Evolutionary conservation across 2,329 filamentous ascomycete genomes (phyloP), one percentile per base, ranked within the genome.

Genomic region (Fusarium devonianum): DNA sequence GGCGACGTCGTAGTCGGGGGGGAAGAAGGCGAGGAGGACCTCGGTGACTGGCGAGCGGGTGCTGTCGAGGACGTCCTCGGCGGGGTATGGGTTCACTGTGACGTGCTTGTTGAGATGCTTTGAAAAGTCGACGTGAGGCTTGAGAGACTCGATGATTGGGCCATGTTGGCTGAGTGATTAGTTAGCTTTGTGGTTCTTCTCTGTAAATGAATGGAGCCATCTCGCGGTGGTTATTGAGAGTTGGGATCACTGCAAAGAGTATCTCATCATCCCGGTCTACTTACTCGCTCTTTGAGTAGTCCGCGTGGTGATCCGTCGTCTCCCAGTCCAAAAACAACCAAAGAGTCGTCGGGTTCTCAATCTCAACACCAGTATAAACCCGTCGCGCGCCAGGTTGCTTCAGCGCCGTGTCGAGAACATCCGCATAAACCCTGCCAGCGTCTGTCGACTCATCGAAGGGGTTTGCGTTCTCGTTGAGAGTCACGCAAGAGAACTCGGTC

Each of bases 271-370:
- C n/a, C n/a, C n/a, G n/a, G n/a, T n/a, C n/a, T n/a, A 49, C 60
- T 46, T 3, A 65, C 64, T 56, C 35, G 12, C 26, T 49, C 18
- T 58, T 53, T 2, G 49, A 44, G 7, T 64, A 65, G 1, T 53
- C 49, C 3, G 39, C 3, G 22, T 64, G 65, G 16, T 62, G 44
- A 0, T 65, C 52, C 0, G 59, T 7, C 2, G 23, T 54, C 13
- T 68, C 58, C 66, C 63, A 64, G 12, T 67, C 66, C 4, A 67
- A 19, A 11, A 67, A 65, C 2, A 63, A 6, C 65, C 65, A 66
- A 1, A 63, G 3, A 1, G 48, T 63, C 0, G 49, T 49, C 10
- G 65, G 62, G 14, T 64, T 55, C 45, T 68, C 65, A 38, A 66
- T 34, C 14, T 65, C 51, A 12, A 55, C 22, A 21, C 62, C 63